phyloP scores from a whole-genome alignment of 345 rosid species.

The Microthlaspi erraticum region DNA sequence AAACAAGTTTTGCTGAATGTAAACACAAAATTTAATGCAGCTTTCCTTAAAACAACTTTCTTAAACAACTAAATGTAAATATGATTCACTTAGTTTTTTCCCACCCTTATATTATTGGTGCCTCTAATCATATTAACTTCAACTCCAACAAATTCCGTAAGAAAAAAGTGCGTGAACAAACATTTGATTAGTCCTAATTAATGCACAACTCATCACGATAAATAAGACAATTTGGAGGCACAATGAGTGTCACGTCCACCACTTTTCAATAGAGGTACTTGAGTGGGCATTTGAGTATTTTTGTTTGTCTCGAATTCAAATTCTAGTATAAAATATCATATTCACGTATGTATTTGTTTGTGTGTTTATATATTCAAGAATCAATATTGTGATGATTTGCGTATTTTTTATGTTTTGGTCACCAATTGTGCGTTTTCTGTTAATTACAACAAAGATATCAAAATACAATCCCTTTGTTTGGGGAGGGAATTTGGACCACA shows the following conservation, averaged over 20 bases:
- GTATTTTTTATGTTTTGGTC: not conserved
- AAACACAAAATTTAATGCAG: too few relatives aligned
- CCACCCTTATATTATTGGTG: too few relatives aligned
- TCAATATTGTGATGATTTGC: slow-evolving; percentile 27
- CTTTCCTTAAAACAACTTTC: too few relatives aligned
- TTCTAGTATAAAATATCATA: not conserved
- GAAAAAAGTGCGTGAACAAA: not conserved
- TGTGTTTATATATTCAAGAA: slow-evolving; percentile 16
- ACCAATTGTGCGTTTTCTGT: not conserved
- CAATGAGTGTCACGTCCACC: slow-evolving; percentile 38
- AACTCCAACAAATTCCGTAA: not conserved
- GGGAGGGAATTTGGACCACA: slow-evolving; percentile 35
- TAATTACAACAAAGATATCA: slow-evolving; percentile 1
- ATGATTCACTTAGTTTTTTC: too few relatives aligned
- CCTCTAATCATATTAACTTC: slow-evolving; percentile 2
- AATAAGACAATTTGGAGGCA: slow-evolving; percentile 27
- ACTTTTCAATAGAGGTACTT: slow-evolving; percentile 37
- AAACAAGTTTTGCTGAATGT: too few relatives aligned
- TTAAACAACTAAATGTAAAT: too few relatives aligned
- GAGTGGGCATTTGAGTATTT: slow-evolving; percentile 45
- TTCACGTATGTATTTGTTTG: not conserved
- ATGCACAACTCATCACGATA: slow-evolving; percentile 24
- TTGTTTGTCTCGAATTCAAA: slow-evolving; percentile 41
- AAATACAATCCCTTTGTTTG: slow-evolving; percentile 33
- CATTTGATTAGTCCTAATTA: slow-evolving; percentile 16